Percentiles rank a stretch among this genome's conserved stretches.
These are phyloP conservation scores for Aaosphaeria arxii DNA, from an alignment of 2,329 filamentous ascomycete species.

Conservation along the genomic window DNA sequence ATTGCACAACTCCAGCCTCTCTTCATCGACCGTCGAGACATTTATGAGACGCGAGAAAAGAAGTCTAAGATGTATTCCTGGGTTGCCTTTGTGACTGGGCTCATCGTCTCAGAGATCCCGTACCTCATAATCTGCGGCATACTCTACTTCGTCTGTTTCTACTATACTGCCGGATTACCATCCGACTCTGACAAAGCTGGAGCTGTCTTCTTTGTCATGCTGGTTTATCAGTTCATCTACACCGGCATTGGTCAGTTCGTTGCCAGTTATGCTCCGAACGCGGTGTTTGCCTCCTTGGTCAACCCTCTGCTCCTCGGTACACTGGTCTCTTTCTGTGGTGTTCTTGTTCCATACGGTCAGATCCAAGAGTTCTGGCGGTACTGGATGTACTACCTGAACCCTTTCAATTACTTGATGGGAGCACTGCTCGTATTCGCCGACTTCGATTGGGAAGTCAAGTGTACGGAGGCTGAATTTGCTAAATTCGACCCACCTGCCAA, in stretches of 20 bases:
- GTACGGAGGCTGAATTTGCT: slow-evolving; percentile 35
- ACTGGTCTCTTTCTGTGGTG: slow-evolving; percentile 38
- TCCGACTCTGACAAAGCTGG: slow-evolving; percentile 54
- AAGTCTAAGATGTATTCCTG: slow-evolving; percentile 71
- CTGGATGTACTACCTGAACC: slow-evolving; percentile 42
- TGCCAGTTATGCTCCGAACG: slow-evolving; percentile 43
- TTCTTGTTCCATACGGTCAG: slow-evolving; percentile 60
- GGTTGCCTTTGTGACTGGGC: slow-evolving; percentile 67
- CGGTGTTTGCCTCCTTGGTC: slow-evolving; percentile 54
- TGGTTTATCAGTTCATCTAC: slow-evolving; percentile 67
- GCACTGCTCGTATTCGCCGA: slow-evolving; percentile 38
- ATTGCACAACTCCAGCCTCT: slow-evolving; percentile 41
- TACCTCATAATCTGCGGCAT: slow-evolving; percentile 61
- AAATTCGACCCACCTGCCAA: slow-evolving; percentile 48
- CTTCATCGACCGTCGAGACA: slow-evolving; percentile 42
- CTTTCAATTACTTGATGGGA: slow-evolving; percentile 44
- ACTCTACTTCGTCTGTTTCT: slow-evolving; percentile 63
- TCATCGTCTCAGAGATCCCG: slow-evolving; percentile 68
- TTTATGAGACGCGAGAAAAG: slow-evolving; percentile 60
- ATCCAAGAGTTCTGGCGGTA: slow-evolving; percentile 69
- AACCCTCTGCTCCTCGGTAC: slow-evolving; percentile 19
- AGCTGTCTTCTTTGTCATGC: slow-evolving; percentile 37
- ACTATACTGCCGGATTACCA: slow-evolving; percentile 50
- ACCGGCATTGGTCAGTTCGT: slow-evolving; percentile 56
- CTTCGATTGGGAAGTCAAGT: slow-evolving; percentile 41